Base-by-base conservation (phyloP, 345 rosid genomes). In the Boechera divaricarpa region DNA sequence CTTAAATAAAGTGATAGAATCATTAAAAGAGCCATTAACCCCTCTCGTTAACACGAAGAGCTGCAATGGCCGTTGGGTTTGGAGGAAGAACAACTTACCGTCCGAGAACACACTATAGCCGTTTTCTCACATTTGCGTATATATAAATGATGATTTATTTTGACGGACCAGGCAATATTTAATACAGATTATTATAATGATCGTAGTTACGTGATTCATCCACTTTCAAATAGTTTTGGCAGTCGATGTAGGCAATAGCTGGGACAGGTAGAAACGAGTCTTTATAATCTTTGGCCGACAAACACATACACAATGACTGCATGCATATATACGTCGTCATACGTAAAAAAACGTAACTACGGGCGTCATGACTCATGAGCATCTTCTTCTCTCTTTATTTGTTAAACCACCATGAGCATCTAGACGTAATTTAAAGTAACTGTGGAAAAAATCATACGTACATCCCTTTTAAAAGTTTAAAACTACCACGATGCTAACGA, bases 51-150 rank as follows among this genome's bases (percentile, higher is more conserved):
- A 39, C 77, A 66, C 61, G 63, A 78, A 72, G 57, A 78, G 77
- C 69, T 78, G 63, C 31, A 57, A 51, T 78, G 81, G 69, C 81
- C 38, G 18, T 59, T 78, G 81, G 77, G 6, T 56, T 39, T 33
- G 57, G 29, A 78, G 57, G 58, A 78, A 67, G 69, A 72, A 60
- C 81, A 78, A 72, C 26, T 49, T 66, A 78, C 13, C 73, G 58
- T 78, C 55, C 48, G 32, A 72, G 11, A 15, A 71, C 62, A 57
- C 56, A 49, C 4, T 13, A 71, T 47, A 65, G 81, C 61, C 81
- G 4, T 28, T 64, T 51, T 52, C 39, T 28, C 69, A 69, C 64
- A 16, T 33, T 63, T 69, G 68, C 5, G 7, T 8, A 47, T 77
- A 38, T 33, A 54, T n/a, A 54, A 24, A 35, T 55, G 2, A 33